Evolutionary conservation across 2,329 filamentous ascomycete genomes (phyloP), one percentile per base, ranked within the genome.

Genomic region (Trichoderma harzianum): DNA sequence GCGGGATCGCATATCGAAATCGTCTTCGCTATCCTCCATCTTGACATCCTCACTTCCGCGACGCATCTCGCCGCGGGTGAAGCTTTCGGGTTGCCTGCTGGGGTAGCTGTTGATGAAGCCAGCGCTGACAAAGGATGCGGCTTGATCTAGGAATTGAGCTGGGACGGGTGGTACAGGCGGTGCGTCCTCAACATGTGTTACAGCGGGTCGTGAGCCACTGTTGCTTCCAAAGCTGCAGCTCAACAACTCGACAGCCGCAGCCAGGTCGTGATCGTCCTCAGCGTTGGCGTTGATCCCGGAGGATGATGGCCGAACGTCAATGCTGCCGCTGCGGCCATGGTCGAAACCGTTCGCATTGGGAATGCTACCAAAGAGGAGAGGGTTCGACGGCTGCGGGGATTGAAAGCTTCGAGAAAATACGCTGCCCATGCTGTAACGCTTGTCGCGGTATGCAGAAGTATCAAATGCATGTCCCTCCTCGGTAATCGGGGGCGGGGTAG

Each of bases 141-240:
- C 83, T 80, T 90, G 86, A 79, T 90, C 90, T 69, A 94, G 84
- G 80, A 93, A 97, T 76, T 92, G 92, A 18, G 91, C 90, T 4
- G 95, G 95, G 73, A 98, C 87, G 51, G 93, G 92, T 60, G 95
- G 95, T 4, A 98, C 94, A 0, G 95, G 94, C 47, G 95, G 95
- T 6, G 94, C 90, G 77, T 97, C 93, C 3, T 88, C 84, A 5
- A 90, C 87, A 73, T 94, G 84, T 65, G 87, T 85, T 16, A 87
- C 85, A 55, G 91, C 86, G 70, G 89, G 85, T 74, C 87, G 89
- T 77, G 91, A 88, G 73, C 93, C 90, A 62, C 81, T 86, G 76
- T 86, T 88, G 80, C 94, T 98, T 75, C 91, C 91, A 80, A 97
- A 96, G 81, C 94, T 97, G 86, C 94, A 97, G 82, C 93, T 95